Conservation (phyloP, 2,329 filamentous ascomycete genomes). For the Fusarium ramigenum region DNA sequence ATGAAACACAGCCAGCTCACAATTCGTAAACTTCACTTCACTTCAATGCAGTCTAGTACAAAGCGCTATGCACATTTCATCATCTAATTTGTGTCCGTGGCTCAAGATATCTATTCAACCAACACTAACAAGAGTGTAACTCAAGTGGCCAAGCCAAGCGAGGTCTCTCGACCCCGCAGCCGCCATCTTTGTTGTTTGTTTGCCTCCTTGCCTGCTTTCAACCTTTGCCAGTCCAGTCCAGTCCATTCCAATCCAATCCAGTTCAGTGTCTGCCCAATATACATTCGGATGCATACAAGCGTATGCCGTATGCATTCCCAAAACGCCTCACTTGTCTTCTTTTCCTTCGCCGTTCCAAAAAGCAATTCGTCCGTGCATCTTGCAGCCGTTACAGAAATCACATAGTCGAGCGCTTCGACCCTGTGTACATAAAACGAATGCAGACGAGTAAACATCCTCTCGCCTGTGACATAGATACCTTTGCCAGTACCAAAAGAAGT, state of each 20-base stretch:
- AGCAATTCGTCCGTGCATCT: constrained; percentile 36
- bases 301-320: constrained; percentile 30
- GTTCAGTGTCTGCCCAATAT: background rate
- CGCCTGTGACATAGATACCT: constrained; percentile 17
- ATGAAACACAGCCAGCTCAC: background rate
- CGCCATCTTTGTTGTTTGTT: constrained; percentile 27
- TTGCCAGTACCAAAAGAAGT: constrained; percentile 24
- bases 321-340: constrained; percentile 40
- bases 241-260: background rate
- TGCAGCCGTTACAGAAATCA: constrained; percentile 40
- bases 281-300: constrained; percentile 24
- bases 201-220: constrained; percentile 27
- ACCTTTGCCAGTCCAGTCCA: constrained; percentile 9
- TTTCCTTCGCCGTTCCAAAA: constrained; percentile 38
- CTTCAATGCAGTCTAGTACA: background rate
- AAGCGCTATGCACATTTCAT: constrained; percentile 13
- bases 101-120: constrained; percentile 40
- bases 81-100: constrained; percentile 33
- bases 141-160: constrained; percentile 15
- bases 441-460: constrained; percentile 21
- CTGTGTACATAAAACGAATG: constrained; percentile 31
- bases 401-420: constrained; percentile 43
- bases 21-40: constrained; percentile 5
- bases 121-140: constrained; percentile 3
- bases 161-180: constrained; percentile 22